Conservation (phyloP, 148 eudicot species). For the Camellia granthamiana region DNA sequence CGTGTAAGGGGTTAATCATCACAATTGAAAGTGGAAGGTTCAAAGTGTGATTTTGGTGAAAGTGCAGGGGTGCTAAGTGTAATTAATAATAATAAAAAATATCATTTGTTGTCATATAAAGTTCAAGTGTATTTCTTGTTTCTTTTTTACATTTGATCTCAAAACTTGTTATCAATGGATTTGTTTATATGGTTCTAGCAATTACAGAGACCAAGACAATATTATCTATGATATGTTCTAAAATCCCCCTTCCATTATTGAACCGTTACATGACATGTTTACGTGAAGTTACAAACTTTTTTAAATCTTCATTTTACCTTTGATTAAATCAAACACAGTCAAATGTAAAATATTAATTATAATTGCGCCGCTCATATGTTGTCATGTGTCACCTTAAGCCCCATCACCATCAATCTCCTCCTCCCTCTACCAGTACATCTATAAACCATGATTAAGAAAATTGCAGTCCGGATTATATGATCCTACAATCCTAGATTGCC, state of each 20-base stretch:
- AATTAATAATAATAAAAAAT: not conserved
- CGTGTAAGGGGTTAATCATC: no score
- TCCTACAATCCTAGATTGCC: no score
- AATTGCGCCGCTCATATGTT: not conserved
- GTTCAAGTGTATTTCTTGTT: not conserved
- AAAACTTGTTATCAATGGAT: not conserved
- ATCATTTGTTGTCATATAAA: not conserved
- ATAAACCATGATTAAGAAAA: no score
- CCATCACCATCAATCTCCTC: not conserved
- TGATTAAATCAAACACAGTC: not conserved
- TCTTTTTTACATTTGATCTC: not conserved
- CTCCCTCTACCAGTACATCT: not conserved
- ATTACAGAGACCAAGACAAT: not conserved
- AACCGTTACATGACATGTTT: no score
- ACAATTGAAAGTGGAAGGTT: no score
- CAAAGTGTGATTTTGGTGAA: no score
- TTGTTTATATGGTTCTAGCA: not conserved
- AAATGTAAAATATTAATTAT: not conserved
- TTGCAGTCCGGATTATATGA: no score
- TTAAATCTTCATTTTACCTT: slow-evolving; percentile 4
- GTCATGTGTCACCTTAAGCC: slow-evolving; percentile 1
- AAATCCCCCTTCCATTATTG: not conserved
- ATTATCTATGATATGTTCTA: not conserved
- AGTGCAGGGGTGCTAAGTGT: no score
- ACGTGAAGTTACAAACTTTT: not conserved